Base-by-base conservation (phyloP, 1,139 yeast species). In the Magnusiomyces fungicola region DNA sequence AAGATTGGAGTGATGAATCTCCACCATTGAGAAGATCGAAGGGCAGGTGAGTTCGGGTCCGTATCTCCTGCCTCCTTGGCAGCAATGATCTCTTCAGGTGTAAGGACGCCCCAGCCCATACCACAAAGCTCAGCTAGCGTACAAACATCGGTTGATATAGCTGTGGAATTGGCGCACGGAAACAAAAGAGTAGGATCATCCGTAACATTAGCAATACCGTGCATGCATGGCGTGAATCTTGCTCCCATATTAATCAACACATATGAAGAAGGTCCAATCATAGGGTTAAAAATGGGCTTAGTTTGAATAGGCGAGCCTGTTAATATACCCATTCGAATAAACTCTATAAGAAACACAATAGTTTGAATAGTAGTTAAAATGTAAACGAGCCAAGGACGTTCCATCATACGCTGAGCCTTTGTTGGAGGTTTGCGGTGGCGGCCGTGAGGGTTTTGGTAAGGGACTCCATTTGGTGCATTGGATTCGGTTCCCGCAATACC, bases 221-320 rank as follows among this genome's bases (percentile, higher is more conserved):
- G 79, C 87, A 83, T 83, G 61, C 92, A 83, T 0, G 89, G 88
- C 0, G 78, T 74, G 62, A 81, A 83, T 41, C 90, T 65, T 2
- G 89, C 83, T 1, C 90, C 90, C 78, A 81, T 76, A 57, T 80
- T 76, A 51, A 83, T 80, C 60, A 80, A 71, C 7, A 82, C 68
- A 58, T 81, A 81, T 0, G 82, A 69, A 1, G 88, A 81, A n/a
- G 92, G 92, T 0, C 92, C 92, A 44, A 83, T 66, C 90, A 83
- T 83, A 9, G 90, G 90, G 61, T 83, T 83, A 68, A 83, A 81
- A 53, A 79, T 75, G 2, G 92, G 92, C 57, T 80, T 65, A 0
- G 87, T 80, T 62, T 80, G 87, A 55, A 83, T 77, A 1, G 85
- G 81, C 3, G 79, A 73, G 1, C 88, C 88, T 0, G 90, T 83